Base-by-base conservation (phyloP, 345 rosid species). In the Eutrema yunnanense region DNA sequence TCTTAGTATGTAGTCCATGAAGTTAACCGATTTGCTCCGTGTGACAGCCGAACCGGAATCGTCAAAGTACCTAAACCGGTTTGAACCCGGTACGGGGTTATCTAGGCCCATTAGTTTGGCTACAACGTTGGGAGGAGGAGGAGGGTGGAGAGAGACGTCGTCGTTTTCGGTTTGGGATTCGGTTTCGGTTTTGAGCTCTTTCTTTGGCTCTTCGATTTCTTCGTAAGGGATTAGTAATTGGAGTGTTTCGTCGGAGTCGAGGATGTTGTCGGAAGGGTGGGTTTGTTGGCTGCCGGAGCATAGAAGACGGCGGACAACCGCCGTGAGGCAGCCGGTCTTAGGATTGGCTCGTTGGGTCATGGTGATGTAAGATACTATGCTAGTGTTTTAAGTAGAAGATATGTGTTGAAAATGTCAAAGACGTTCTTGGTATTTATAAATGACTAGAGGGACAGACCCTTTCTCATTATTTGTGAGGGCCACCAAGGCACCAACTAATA, bases 81-180 rank as follows among this genome's bases (percentile, higher is more conserved):
- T 78, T 53, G 82, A 62, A 19, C 79, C 85, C 6, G 91, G 95
- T 76, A 84, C 60, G 0, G 96, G 83, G 22, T 70, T 27, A 4
- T 87, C 92, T 12, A 91, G 73, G 1, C 98, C 97, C 98, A 94
- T 94, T 46, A 94, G 77, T 80, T 87, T 88, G 5, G 98, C 92
- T 40, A 91, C 96, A 19, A 94, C 76, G 54, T 95, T 90, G 0
- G 94, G 66, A 10, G 46, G 72, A 50, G 13, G 83, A 26, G 59
- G 58, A 32, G 32, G 67, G 10, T 76, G 56, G 44, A 49, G 44
- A 26, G 76, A 71, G 32, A 65, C 69, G 63, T 71, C 63, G 27
- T 65, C 80, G 50, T 71, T 50, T 76, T 77, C 67, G 6, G 64
- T 43, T 72, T 62, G 8, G 38, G 51, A 27, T 52, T 74, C 62